Percentiles rank a stretch among this genome's conserved stretches.
phyloP scores from a whole-genome alignment of 2,329 filamentous ascomycete genomes.

The Trichoderma atrobrunneum region DNA sequence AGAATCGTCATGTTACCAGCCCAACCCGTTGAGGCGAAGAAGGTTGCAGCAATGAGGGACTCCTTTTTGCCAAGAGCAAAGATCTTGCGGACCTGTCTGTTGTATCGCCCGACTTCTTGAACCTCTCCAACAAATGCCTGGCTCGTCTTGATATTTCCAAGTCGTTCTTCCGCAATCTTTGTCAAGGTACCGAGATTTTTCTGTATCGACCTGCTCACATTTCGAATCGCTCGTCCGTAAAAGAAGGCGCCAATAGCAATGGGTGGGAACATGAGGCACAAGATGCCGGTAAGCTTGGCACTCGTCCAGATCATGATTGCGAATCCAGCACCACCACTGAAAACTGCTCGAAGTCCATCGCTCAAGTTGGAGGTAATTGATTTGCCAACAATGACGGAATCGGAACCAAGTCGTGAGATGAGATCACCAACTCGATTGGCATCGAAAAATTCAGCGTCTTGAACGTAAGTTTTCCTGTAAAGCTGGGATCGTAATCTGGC shows the following conservation, averaged over 20 bases:
- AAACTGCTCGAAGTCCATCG: conserved; percentile 85
- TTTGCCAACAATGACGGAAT: conserved; percentile 97
- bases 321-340: conserved; percentile 87
- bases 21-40: conserved; percentile 83
- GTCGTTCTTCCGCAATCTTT: conserved; percentile 96
- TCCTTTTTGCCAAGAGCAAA: conserved; percentile 86
- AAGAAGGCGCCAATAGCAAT: conserved; percentile 88
- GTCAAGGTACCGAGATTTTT: conserved; percentile 89
- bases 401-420: conserved; percentile 91
- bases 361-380: conserved; percentile 97
- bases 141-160: conserved; percentile 94
- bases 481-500: conserved; percentile 83
- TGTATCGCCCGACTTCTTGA: conserved; percentile 87
- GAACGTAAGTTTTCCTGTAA: conserved; percentile 88
- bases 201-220: conserved; percentile 87
- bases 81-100: conserved; percentile 85
- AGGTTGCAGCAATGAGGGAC: conserved; percentile 83
- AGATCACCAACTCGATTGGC: conserved; percentile 95
- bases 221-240: conserved; percentile 85
- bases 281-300: conserved; percentile 80
- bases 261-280: conserved; percentile 84
- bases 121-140: conserved; percentile 95
- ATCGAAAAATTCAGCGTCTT: conserved; percentile 98
- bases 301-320: conserved; percentile 95
- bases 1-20: conserved; percentile 96